Conservation (phyloP, 176 grass and related monocot species). For the Zea luxurians region DNA sequence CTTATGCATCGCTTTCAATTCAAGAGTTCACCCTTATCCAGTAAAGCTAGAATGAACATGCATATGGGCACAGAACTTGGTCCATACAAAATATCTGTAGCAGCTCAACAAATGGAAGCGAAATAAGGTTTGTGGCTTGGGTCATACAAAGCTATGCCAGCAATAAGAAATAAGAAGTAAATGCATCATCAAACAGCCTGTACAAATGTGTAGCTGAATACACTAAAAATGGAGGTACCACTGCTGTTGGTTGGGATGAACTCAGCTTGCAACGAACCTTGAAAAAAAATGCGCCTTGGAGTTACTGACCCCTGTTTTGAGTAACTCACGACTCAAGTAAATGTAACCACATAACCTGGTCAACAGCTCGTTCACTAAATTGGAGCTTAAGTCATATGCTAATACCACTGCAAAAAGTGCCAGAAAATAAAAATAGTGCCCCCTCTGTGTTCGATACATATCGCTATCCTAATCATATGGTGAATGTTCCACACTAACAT, state of each 20-base stretch:
- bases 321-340: not conserved
- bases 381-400: too few species aligned
- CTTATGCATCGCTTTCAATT: too few species aligned
- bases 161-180: not conserved
- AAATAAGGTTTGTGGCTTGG: not conserved
- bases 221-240: not conserved
- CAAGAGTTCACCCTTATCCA: not conserved
- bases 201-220: not conserved
- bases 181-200: not conserved
- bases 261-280: not conserved
- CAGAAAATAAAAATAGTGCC: too few species aligned
- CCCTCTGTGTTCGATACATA: not conserved
- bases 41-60: not conserved
- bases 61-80: not conserved
- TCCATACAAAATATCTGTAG: conserved; percentile 8
- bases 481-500: not conserved
- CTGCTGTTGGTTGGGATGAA: not conserved
- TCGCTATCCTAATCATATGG: not conserved
- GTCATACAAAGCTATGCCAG: conserved; percentile 1
- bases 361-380: not conserved
- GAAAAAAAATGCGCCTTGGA: not conserved
- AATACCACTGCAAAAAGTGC: too few species aligned
- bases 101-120: not conserved
- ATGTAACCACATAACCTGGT: not conserved
- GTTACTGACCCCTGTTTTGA: not conserved